Base-by-base conservation (phyloP, 1,284 basidiomycete genomes). In the Mycena sp. region DNA sequence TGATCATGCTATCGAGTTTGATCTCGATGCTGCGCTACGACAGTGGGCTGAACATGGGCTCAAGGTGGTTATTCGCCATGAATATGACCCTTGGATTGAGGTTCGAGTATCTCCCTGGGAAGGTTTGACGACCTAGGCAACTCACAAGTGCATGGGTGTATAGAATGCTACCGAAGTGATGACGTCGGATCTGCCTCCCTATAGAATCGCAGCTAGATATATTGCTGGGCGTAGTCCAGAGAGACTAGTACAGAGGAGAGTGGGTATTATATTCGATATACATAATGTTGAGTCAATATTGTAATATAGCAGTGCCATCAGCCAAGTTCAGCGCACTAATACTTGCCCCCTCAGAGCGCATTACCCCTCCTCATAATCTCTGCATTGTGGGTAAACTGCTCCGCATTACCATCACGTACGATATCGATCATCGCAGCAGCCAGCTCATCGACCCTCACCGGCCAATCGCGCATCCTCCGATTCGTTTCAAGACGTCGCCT, bases 61-160 rank as follows among this genome's bases (percentile, higher is more conserved):
- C 2, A 4, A 40, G 25, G 49, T 46, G 6, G 23, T 35, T 28
- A 43, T 63, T 19, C 49, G 44, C 29, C 43, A 51, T 9, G 61
- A 63, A 28, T 49, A 63, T 19, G 61, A 63, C 23, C 28, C 44
- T 16, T 63, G 61, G 61, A 14, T 35, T 35, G 61, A 63, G 30
- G 54, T 58, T 21, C 41, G 61, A 17, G 61, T 63, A 21, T 58
- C 55, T 26, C 61, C 61, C 21, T 63, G 61, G 61, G 61, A 63
- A 32, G 61, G 61, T n/a, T 37, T 63, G 32, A 14, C 32, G 9
- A 9, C 32, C 14, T 35, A 35, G 32, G 14, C 14, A 35, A 7
- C 9, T 9, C 14, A 35, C 32, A 7, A 35, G 32, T 9, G 7
- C 9, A 7, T 35, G 14, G 32, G 14, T 4, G 2, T 21, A 46